A percentile compares a stretch with the other conserved stretches of the same genome.
These are phyloP conservation scores for Phtheirospermum japonicum DNA, from an alignment of 257 asterid genomes.

Conservation along the genomic window DNA sequence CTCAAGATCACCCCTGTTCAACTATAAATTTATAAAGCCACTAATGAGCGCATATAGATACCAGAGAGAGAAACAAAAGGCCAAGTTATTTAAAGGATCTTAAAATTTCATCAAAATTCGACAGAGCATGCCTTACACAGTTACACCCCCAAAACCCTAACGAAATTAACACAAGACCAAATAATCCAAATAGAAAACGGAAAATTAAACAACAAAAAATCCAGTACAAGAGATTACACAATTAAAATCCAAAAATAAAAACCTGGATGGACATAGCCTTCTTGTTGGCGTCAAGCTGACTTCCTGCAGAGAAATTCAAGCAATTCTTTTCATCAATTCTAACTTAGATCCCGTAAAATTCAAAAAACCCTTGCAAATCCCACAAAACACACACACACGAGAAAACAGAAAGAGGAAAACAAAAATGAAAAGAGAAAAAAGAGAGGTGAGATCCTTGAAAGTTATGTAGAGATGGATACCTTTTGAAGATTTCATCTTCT, in stretches of 20 bases:
- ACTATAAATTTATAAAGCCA: too few relatives aligned
- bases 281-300: constrained; percentile 62
- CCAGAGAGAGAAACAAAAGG: too few relatives aligned
- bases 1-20: too few relatives aligned
- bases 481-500: constrained; percentile 44
- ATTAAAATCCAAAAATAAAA: not conserved
- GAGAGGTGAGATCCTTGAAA: not conserved
- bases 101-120: not conserved
- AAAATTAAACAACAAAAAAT: not conserved
- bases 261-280: constrained; percentile 71
- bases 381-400: too few relatives aligned
- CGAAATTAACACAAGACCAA: not conserved
- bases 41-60: too few relatives aligned
- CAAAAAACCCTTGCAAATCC: not conserved
- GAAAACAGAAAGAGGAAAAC: not conserved
- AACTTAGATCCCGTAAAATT: not conserved
- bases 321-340: not conserved
- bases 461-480: constrained; percentile 26
- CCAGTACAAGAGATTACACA: not conserved
- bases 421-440: not conserved
- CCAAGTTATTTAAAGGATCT: too few relatives aligned
- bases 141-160: not conserved
- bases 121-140: not conserved
- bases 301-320: constrained; percentile 39
- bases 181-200: not conserved